phyloP scores from a whole-genome alignment of 2,329 filamentous ascomycete species.

The Chalara sp. region DNA sequence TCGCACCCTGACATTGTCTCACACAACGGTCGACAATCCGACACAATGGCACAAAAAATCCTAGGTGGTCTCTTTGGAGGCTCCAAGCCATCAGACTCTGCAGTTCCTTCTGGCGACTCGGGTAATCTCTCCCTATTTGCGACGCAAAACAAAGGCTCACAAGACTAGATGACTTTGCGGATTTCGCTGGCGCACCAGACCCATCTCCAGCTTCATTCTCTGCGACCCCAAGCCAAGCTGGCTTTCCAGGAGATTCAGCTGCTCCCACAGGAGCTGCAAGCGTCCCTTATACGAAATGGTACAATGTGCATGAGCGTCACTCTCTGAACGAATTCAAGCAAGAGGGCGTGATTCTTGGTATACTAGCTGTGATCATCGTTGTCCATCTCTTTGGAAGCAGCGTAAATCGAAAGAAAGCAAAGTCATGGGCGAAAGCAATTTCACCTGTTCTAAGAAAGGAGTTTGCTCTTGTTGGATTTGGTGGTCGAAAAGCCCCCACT shows the following conservation, averaged over 20 bases:
- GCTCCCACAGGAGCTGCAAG: constrained; percentile 39
- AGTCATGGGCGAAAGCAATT: constrained; percentile 72
- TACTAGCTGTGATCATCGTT: constrained; percentile 67
- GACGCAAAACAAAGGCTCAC: no score
- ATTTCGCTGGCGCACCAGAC: constrained; percentile 76
- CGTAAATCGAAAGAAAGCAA: constrained; percentile 73
- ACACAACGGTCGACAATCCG: no score
- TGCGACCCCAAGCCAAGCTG: constrained; percentile 34
- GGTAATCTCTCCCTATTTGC: constrained; percentile 37
- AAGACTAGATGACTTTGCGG: constrained; percentile 69
- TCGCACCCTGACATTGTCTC: no score
- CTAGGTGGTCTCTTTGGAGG: constrained; percentile 60
- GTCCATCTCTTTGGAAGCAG: constrained; percentile 77
- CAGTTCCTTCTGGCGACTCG: constrained; percentile 48
- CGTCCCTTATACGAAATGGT: constrained; percentile 86
- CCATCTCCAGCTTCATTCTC: constrained; percentile 48
- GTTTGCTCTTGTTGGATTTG: constrained; percentile 82
- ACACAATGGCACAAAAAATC: constrained; percentile 24
- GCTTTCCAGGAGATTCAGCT: constrained; percentile 39
- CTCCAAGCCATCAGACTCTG: constrained; percentile 50
- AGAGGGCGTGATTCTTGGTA: constrained; percentile 74
- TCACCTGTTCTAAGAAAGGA: constrained; percentile 67
- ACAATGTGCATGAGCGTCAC: constrained; percentile 90
- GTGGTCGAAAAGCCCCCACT: constrained; percentile 40
- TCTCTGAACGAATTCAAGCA: constrained; percentile 76